A percentile compares a stretch with the other conserved stretches of the same genome.
phyloP scores from a whole-genome alignment of 1,284 basidiomycete genomes.

The Flammula alnicola region DNA sequence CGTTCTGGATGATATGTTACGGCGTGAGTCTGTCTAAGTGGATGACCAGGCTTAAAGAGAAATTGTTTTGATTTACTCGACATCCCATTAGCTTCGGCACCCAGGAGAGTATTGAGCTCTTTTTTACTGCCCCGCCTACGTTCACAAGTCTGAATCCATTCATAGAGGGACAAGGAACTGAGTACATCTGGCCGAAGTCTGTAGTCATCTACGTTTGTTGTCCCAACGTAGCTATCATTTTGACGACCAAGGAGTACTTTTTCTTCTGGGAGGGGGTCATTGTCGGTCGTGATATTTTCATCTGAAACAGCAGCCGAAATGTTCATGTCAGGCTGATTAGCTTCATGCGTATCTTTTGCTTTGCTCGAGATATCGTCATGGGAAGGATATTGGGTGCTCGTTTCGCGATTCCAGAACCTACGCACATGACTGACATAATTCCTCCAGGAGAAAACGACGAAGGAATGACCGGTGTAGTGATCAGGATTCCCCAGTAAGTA shows the following conservation, averaged over 20 bases:
- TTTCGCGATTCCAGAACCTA: background rate
- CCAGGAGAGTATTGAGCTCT: background rate
- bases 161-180: conserved; percentile 16
- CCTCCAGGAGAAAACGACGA: conserved; percentile 33
- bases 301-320: too few species aligned
- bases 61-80: too few species aligned
- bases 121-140: conserved; percentile 5
- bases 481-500: conserved; percentile 35
- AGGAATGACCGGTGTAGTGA: conserved; percentile 35
- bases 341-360: too few species aligned
- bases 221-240: conserved; percentile 15
- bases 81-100: too few species aligned
- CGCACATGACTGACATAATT: conserved; percentile 25
- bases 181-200: conserved; percentile 18
- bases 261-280: background rate
- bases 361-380: too few species aligned
- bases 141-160: conserved; percentile 19
- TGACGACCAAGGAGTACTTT: conserved; percentile 13
- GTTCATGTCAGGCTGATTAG: too few species aligned
- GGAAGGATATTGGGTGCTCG: too few species aligned
- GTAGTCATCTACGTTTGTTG: conserved; percentile 25
- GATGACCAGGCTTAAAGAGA: conserved; percentile 13
- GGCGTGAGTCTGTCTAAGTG: conserved; percentile 15
- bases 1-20: conserved; percentile 1
- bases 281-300: background rate